These are phyloP conservation scores for Paracoccidioides lutzii DNA, from an alignment of 2,329 filamentous ascomycete species.

Conservation along the genomic window DNA sequence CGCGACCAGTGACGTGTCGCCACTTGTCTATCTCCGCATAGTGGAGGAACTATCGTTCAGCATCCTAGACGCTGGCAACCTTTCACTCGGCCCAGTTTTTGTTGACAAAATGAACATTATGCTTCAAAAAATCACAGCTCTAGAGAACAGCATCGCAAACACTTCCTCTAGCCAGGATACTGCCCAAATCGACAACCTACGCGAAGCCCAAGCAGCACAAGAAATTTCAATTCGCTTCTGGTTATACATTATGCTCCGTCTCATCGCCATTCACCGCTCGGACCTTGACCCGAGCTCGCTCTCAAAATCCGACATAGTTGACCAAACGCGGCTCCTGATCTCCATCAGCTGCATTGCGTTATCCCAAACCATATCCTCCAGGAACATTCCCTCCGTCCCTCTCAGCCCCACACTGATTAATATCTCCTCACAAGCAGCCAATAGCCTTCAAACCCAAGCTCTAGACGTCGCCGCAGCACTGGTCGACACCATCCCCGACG, in stretches of 20 bases:
- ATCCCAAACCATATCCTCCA: conserved; percentile 23
- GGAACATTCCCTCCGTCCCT: conserved; percentile 12
- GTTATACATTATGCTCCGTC: conserved; percentile 29
- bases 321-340: conserved; percentile 26
- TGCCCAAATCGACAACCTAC: conserved; percentile 7
- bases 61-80: conserved; percentile 22
- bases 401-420: conserved; percentile 19
- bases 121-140: conserved; percentile 24
- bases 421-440: neutral
- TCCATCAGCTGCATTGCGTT: conserved; percentile 30
- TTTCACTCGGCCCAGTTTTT: conserved; percentile 20
- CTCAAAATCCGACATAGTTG: conserved; percentile 17
- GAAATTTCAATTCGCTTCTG: conserved; percentile 26
- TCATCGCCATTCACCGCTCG: conserved; percentile 29
- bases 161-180: conserved; percentile 6
- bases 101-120: conserved; percentile 30
- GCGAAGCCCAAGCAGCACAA: conserved; percentile 14
- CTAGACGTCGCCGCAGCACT: conserved; percentile 34
- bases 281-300: conserved; percentile 19
- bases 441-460: conserved; percentile 25
- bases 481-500: conserved; percentile 33
- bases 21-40: conserved; percentile 25
- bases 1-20: conserved; percentile 4
- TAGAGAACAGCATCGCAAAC: conserved; percentile 17
- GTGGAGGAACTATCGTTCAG: conserved; percentile 28